Conservation (phyloP, 352 stramenopile species). For the Aphanomyces invadans region DNA sequence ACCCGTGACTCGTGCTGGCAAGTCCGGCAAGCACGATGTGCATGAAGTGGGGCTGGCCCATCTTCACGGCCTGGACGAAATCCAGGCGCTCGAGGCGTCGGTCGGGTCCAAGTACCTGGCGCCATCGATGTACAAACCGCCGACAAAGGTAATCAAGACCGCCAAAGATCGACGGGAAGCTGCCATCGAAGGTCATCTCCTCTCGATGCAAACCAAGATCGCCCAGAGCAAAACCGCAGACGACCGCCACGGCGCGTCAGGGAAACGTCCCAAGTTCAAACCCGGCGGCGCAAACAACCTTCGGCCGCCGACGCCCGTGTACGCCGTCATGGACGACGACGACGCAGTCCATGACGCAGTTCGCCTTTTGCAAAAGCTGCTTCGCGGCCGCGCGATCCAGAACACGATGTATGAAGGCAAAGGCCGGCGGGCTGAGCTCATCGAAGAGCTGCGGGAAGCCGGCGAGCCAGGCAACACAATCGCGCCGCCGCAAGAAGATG, state of each 20-base stretch:
- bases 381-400: constrained; percentile 86
- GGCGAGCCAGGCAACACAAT: constrained; percentile 36
- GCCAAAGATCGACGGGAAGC: constrained; percentile 73
- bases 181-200: constrained; percentile 65
- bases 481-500: too few species aligned
- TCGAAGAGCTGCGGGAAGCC: constrained; percentile 77
- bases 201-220: constrained; percentile 84
- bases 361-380: constrained; percentile 77
- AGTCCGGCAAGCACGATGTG: constrained; percentile 37
- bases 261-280: constrained; percentile 14
- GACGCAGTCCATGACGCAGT: constrained; percentile 55
- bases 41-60: constrained; percentile 51
- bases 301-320: constrained; percentile 73
- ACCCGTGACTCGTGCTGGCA: constrained; percentile 50
- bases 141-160: constrained; percentile 45
- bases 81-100: constrained; percentile 54
- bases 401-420: constrained; percentile 93
- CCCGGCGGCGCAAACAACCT: constrained; percentile 32
- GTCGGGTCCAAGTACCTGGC: constrained; percentile 47
- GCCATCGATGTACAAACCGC: constrained; percentile 43
- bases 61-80: constrained; percentile 37
- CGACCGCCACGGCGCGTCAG: not conserved
- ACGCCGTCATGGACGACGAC: constrained; percentile 37
- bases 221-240: constrained; percentile 46
- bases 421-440: constrained; percentile 76